Conservation (phyloP, 306 rosid genomes). For the Dalbergia cultrata region DNA sequence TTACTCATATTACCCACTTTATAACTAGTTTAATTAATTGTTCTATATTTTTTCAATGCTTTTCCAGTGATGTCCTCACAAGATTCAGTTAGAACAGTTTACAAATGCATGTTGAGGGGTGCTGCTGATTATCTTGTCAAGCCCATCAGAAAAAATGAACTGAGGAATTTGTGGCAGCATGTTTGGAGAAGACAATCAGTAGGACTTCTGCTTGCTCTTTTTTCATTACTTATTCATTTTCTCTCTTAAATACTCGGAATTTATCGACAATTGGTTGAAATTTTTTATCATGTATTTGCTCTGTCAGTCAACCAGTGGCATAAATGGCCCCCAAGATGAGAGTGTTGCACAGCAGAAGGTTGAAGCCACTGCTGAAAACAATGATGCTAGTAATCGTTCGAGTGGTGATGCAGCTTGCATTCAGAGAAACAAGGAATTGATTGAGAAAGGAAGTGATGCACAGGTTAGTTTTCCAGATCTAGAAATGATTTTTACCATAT, state of each 20-base stretch:
- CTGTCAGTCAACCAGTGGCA: slow-evolving; percentile 60
- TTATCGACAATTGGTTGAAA: slow-evolving; percentile 22
- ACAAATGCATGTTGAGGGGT: slow-evolving; percentile 92
- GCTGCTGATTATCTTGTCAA: slow-evolving; percentile 97
- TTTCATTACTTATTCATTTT: not conserved
- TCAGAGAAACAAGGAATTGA: slow-evolving; percentile 66
- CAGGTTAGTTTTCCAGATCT: slow-evolving; percentile 71
- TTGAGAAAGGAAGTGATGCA: slow-evolving; percentile 88
- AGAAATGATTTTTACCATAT: slow-evolving; percentile 13
- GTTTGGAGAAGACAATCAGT: slow-evolving; percentile 98
- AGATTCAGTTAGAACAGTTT: slow-evolving; percentile 87
- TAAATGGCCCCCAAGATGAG: slow-evolving; percentile 64
- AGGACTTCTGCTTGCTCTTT: slow-evolving; percentile 39
- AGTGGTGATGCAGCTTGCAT: slow-evolving; percentile 65
- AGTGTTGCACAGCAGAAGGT: slow-evolving; percentile 66
- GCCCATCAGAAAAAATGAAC: slow-evolving; percentile 90
- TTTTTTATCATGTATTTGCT: slow-evolving; percentile 41
- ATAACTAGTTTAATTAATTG: slow-evolving; percentile 5
- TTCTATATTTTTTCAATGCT: slow-evolving; percentile 26
- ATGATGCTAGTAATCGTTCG: slow-evolving; percentile 76
- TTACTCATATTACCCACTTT: not conserved
- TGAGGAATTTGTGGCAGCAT: slow-evolving; percentile 97
- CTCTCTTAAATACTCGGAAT: not conserved
- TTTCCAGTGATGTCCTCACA: slow-evolving; percentile 92
- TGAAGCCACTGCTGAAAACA: slow-evolving; percentile 85